These are phyloP conservation scores for Pichia kudriavzevii DNA, from an alignment of 1,139 yeast species.

Conservation along the genomic window DNA sequence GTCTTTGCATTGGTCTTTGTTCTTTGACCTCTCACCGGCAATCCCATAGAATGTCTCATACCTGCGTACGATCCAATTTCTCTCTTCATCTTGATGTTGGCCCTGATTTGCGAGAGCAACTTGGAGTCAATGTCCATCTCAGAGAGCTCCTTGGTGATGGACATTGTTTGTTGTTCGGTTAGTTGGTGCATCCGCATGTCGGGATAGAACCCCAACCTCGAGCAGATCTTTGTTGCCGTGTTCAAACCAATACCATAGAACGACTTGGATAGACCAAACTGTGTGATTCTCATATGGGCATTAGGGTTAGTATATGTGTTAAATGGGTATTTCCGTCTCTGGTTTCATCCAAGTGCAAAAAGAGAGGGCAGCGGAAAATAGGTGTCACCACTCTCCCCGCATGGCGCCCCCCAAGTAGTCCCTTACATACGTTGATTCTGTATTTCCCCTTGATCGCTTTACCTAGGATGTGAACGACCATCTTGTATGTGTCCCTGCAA, in stretches of 20 bases:
- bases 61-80: slow-evolving; percentile 84
- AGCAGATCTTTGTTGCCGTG: slow-evolving; percentile 73
- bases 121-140: slow-evolving; percentile 81
- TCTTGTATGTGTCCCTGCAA: slow-evolving; percentile 23
- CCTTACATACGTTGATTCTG: slow-evolving; percentile 31
- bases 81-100: slow-evolving; percentile 75
- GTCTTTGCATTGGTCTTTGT: slow-evolving; percentile 87
- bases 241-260: slow-evolving; percentile 79
- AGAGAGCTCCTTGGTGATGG: slow-evolving; percentile 79
- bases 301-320: slow-evolving; percentile 5
- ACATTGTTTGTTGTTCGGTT: slow-evolving; percentile 78
- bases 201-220: slow-evolving; percentile 87
- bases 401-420: too few relatives aligned
- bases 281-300: too few relatives aligned
- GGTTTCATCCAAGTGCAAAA: neutral
- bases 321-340: neutral
- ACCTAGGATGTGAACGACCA: slow-evolving; percentile 75
- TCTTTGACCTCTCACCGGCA: slow-evolving; percentile 91
- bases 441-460: slow-evolving; percentile 57
- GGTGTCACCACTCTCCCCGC: too few relatives aligned
- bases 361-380: too few relatives aligned
- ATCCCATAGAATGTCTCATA: slow-evolving; percentile 77
- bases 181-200: slow-evolving; percentile 91
- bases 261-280: slow-evolving; percentile 71
- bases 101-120: slow-evolving; percentile 67